Conservation (phyloP, 2,329 filamentous ascomycete species). For the Delphinella strobiligena region DNA sequence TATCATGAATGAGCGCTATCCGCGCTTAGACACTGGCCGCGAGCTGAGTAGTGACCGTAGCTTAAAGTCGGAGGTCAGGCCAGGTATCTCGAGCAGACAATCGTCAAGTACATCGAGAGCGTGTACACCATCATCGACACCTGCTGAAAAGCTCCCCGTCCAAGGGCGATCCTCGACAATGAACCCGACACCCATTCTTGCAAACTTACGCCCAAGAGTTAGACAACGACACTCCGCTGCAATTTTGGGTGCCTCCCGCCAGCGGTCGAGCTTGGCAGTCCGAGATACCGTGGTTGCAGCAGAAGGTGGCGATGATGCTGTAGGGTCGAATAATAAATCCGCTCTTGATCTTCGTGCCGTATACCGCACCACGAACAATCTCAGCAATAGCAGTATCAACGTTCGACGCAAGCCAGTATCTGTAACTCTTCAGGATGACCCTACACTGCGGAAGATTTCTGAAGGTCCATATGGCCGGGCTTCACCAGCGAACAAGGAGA, state of each 20-base stretch:
- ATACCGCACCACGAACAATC: slow-evolving; percentile 14
- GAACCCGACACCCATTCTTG: not conserved
- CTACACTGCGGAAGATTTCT: slow-evolving; percentile 19
- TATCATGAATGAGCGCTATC: slow-evolving; percentile 34
- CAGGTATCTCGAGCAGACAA: not conserved
- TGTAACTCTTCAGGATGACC: slow-evolving; percentile 17
- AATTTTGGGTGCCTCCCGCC: not conserved
- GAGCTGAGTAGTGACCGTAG: slow-evolving; percentile 11
- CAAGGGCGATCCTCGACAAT: too few relatives aligned
- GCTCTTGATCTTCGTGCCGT: slow-evolving; percentile 21
- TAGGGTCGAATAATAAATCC: slow-evolving; percentile 13
- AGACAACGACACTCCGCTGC: not conserved
- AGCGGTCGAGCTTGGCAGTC: not conserved
- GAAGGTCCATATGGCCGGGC: slow-evolving; percentile 20
- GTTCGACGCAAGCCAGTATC: slow-evolving; percentile 9
- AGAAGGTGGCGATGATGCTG: not conserved
- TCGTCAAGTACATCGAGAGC: not conserved
- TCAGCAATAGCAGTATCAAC: slow-evolving; percentile 8
- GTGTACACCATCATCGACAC: too few relatives aligned
- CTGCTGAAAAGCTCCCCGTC: too few relatives aligned
- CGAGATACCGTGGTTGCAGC: not conserved
- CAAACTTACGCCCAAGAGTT: not conserved
- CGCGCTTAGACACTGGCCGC: slow-evolving; percentile 25
- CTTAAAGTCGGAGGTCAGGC: slow-evolving; percentile 6
- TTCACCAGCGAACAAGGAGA: slow-evolving; percentile 13